Base-by-base conservation (phyloP, 352 stramenopile species). In the Blastocystis sp. region DNA sequence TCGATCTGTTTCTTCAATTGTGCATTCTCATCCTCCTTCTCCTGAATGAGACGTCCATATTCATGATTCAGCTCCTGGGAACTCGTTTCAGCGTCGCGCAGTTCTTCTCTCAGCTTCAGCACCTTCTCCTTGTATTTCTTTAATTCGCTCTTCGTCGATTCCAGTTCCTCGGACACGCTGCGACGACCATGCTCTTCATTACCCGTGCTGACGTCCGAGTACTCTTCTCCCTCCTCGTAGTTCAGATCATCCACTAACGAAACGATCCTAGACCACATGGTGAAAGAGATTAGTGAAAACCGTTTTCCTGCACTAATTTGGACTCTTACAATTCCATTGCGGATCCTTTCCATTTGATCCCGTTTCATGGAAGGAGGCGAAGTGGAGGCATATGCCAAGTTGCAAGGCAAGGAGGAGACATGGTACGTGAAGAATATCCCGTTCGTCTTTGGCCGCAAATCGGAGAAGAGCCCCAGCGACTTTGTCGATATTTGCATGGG, bases 191-290 rank as follows among this genome's bases (percentile, higher is more conserved):
- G 10, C 4, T 76, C 66, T 60, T 45, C 66, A 76, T 48, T 48
- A 3, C 42, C 19, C n/a, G 74, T 66, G 17, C 28, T 34, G 40
- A 45, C 24, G 48, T 59, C 66, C 21, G 65, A 28, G 43, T 84
- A 84, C 7, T 52, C 74, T 38, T 84, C 74, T 10, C 66, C 74
- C 4, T 48, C 57, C 21, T 84, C 74, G 54, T 84, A 38, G 48
- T 84, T 84, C 24, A 84, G 60, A 3, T 84, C 74, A 64, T 84
- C 74, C 21, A 84, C 74, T 21, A 84, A 52, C 21, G 74, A 84
- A 64, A 84, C 74, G 57, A 84, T 70, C 48, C 40, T 84, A 17
- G 74, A 84, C 74, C 74, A 84, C 74, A 84, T 84, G 7, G 52
- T 24, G 34, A 21, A 64, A 45, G 45, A 81, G 48, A 65, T 68